Base-by-base conservation (phyloP, 352 stramenopile species). In the Pythium graminicola region DNA sequence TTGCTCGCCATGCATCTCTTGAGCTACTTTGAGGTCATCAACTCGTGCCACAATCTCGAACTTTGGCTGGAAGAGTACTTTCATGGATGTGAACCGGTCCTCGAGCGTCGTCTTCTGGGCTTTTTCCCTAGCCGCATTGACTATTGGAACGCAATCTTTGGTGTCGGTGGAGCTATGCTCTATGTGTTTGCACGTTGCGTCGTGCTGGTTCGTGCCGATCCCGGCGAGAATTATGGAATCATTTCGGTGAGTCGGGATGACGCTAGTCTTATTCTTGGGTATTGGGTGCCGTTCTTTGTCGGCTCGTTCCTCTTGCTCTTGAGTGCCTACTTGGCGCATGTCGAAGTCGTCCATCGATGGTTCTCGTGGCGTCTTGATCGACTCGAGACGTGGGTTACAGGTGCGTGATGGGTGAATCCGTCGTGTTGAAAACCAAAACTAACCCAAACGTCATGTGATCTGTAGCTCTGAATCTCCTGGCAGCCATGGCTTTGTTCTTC, bases 41-140 rank as follows among this genome's bases (percentile, higher is more conserved):
- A 93, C 64, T 85, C 75, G 62, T 93, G 81, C 68, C 79, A 93
- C 56, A 89, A 93, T 63, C 75, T 93, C 47, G 79, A 93, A 68
- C 74, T 88, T 36, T 93, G 81, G 81, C 67, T 93, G 24, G 67
- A 93, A 28, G 81, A 93, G 58, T 93, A 93, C 51, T 81, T 93
- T 49, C 75, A 90, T 58, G 81, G 77, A 54, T 72, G 60, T 4
- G 70, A 89, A 33, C 77, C 81, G 14, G 65, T 88, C 49, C 64
- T 89, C 11, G 62, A 87, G 28, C 73, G 69, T 10, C 76, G 81
- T 40, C 90, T 73, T 38, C 27, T 89, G 7, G 81, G 81, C 33
- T 86, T 86, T 59, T 93, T 89, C 46, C 81, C 81, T 6, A 86
- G 69, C 38, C 77, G 79, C 42, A 93, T 93, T 47, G 81, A 93